These are phyloP conservation scores for Curvularia lunata DNA, from an alignment of 2,329 filamentous ascomycete species.

Conservation along the genomic window DNA sequence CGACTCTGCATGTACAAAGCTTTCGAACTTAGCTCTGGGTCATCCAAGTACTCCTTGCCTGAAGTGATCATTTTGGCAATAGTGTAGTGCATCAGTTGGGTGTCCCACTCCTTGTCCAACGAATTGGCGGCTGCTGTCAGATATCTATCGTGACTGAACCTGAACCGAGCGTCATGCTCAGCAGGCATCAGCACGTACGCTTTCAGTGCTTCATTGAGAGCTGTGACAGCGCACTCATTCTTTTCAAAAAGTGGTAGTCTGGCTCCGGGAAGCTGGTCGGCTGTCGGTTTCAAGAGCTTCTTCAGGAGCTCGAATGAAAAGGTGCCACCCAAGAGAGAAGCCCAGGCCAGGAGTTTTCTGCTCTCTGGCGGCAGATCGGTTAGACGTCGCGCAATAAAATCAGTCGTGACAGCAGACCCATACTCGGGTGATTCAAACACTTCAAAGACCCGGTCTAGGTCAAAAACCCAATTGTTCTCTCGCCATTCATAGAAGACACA, in stretches of 20 bases:
- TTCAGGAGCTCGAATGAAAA: conserved; percentile 86
- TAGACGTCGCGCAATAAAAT: conserved; percentile 80
- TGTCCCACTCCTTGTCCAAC: conserved; percentile 66
- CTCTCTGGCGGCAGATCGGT: conserved; percentile 75
- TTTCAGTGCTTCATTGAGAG: conserved; percentile 81
- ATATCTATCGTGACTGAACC: conserved; percentile 87
- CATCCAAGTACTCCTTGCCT: conserved; percentile 64
- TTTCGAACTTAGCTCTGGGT: conserved; percentile 57
- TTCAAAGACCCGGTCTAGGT: conserved; percentile 83
- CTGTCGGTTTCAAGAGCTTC: conserved; percentile 75
- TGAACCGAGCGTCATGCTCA: conserved; percentile 83
- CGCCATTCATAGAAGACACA: conserved; percentile 93
- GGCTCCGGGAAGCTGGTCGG: conserved; percentile 51
- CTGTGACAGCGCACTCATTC: conserved; percentile 73
- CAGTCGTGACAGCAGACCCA: conserved; percentile 79
- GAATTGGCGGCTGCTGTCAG: conserved; percentile 69
- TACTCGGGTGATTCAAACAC: conserved; percentile 81
- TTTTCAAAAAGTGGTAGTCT: conserved; percentile 60
- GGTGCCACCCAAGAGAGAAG: conserved; percentile 77
- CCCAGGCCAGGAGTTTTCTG: conserved; percentile 85
- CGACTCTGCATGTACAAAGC: conserved; percentile 74
- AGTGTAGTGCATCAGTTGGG: conserved; percentile 78
- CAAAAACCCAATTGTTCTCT: conserved; percentile 77
- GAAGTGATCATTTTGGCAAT: conserved; percentile 83
- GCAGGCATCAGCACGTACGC: conserved; percentile 81